Percentiles rank a stretch among this genome's conserved stretches.
Conservation (phyloP, 768 basidiomycete species). For the Pulveroboletus ravenelii region DNA sequence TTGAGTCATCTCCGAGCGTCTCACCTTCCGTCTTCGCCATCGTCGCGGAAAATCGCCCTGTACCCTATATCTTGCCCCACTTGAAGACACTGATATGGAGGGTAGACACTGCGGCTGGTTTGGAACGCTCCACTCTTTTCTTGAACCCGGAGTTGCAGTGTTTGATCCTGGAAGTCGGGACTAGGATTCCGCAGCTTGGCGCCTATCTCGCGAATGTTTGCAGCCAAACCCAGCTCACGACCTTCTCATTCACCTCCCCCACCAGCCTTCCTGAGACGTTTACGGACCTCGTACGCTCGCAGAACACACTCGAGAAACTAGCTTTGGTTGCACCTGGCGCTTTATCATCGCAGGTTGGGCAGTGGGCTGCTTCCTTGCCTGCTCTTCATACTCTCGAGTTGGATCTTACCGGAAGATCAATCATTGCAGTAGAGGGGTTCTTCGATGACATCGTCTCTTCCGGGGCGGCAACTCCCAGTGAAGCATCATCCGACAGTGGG, state of each 20-base stretch:
- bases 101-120: conserved; percentile 58
- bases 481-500: conserved; percentile 69
- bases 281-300: conserved; percentile 57
- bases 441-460: conserved; percentile 68
- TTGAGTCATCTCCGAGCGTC: conserved; percentile 61
- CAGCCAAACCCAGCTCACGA: conserved; percentile 55
- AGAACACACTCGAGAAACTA: conserved; percentile 57
- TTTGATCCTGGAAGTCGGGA: conserved; percentile 58
- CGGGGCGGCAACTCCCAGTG: conserved; percentile 67
- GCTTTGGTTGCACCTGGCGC: conserved; percentile 72
- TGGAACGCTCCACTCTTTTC: conserved; percentile 64
- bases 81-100: conserved; percentile 70
- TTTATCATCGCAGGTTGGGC: conserved; percentile 62
- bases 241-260: conserved; percentile 67
- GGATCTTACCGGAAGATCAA: conserved; percentile 64
- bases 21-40: conserved; percentile 62
- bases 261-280: conserved; percentile 68
- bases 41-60: conserved; percentile 60
- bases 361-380: conserved; percentile 66
- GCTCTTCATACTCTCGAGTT: conserved; percentile 60
- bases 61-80: conserved; percentile 61
- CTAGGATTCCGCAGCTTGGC: conserved; percentile 53
- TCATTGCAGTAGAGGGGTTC: conserved; percentile 73
- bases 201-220: conserved; percentile 63
- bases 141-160: conserved; percentile 57